A percentile compares a stretch with the other conserved stretches of the same genome.
Evolutionary conservation across 805 yeast species (phyloP).

Genomic region (Starmerella sp.): DNA sequence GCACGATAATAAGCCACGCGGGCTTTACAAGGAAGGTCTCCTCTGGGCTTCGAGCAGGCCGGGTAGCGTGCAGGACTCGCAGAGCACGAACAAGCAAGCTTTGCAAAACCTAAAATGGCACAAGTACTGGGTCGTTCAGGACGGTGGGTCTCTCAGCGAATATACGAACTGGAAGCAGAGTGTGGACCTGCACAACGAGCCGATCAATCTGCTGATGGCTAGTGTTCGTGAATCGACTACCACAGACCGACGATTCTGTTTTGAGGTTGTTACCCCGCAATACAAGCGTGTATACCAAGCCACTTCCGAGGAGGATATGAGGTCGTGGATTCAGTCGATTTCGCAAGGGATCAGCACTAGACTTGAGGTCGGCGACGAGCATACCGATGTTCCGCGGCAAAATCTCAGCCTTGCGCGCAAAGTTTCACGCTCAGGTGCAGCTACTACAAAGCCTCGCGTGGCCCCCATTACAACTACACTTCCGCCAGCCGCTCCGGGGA

Average conservation of each 20-base stretch:
- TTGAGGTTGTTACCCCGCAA: slow-evolving; percentile 62
- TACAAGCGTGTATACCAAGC: slow-evolving; percentile 72
- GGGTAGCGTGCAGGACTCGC: slow-evolving; percentile 26
- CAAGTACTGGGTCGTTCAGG: slow-evolving; percentile 72
- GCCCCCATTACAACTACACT: slow-evolving; percentile 17
- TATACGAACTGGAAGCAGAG: slow-evolving; percentile 75
- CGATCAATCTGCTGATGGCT: slow-evolving; percentile 61
- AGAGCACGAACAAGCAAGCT: slow-evolving; percentile 9
- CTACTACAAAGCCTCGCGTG: slow-evolving; percentile 14
- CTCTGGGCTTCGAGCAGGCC: slow-evolving; percentile 37
- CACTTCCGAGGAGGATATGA: slow-evolving; percentile 52
- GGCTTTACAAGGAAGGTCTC: slow-evolving; percentile 32
- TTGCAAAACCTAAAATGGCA: slow-evolving; percentile 50
- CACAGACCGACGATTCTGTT: slow-evolving; percentile 43
- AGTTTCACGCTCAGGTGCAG: slow-evolving; percentile 18
- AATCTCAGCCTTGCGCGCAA: slow-evolving; percentile 18
- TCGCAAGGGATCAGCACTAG: slow-evolving; percentile 41
- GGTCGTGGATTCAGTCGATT: slow-evolving; percentile 56
- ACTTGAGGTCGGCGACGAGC: slow-evolving; percentile 27
- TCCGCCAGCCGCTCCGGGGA: background rate
- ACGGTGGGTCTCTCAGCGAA: slow-evolving; percentile 56
- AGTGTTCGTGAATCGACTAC: slow-evolving; percentile 39
- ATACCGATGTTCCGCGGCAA: background rate
- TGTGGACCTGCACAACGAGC: slow-evolving; percentile 46
- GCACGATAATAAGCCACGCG: background rate